Base-by-base conservation (phyloP, 139 green algal species). In the Micractinium conductrix region DNA sequence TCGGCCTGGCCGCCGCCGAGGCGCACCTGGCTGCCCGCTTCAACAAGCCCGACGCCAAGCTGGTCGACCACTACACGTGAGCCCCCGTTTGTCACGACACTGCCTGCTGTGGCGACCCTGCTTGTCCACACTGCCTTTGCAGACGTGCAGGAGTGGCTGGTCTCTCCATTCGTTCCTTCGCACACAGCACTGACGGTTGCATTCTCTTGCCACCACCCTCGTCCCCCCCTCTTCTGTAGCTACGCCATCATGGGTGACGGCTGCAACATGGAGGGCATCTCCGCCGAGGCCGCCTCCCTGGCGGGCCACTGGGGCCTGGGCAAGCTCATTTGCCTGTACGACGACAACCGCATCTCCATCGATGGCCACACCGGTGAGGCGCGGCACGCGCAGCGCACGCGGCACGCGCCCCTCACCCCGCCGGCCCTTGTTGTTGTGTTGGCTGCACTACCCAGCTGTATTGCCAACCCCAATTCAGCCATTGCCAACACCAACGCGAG, bases 261-360 rank as follows among this genome's bases (percentile, higher is more conserved):
- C 86, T 99, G 96, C 93, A 98, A 97, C 92, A 99, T 99, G 97
- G 97, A 99, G 95, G 97, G 97, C 82, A 95, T 99, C 88, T 98
- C 94, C 81, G 97, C 96, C 82, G 97, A 99, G 95, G 96, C 95
- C 60, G 95, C 85, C 83, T 99, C 97, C 68, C 91, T 99, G 83
- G 97, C 97, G 7, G 97, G 96, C 80, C 97, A 99, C 93, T 99
- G 95, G 96, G 97, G 96, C 81, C 95, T 99, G 81, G 96, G 96
- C 94, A 99, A 99, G 96, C 95, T 99, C 28, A 99, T 99, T 90
- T 94, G 91, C 24, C 91, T 99, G 81, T 99, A 99, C 91, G 97
- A 99, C 85, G 96, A 99, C 95, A 99, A 99, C 97, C 92, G 96
- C 70, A 99, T 99, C 92, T 98, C 97, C 89, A 99, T 99, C 79